Base-by-base conservation (phyloP, 2,329 filamentous ascomycete species). In the Sordariomycetes sp. region DNA sequence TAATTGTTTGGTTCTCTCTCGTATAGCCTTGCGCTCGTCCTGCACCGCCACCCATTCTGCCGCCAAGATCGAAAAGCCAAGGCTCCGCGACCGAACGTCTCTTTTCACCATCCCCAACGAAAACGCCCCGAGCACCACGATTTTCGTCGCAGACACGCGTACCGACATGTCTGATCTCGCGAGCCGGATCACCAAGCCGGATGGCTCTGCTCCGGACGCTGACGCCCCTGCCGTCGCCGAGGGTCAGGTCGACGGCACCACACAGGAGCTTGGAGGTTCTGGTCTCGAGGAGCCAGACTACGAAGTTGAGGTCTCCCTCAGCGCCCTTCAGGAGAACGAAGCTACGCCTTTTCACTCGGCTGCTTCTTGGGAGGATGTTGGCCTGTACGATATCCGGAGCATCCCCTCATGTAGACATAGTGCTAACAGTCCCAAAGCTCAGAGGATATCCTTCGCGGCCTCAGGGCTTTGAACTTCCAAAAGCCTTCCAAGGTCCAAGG, bases 401-500 rank as follows among this genome's bases (percentile, higher is more conserved):
- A 24, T n/a, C 25, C 8, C 8, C 25, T 14, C 8, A n/a, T n/a
- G n/a, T n/a, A 8, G 25, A n/a, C 14, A 5, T 11, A 9, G 8
- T 4, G 15, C 33, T 29, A 29, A 29, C 24, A 10, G 4, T 28
- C 11, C 19, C 8, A 17, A 25, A 61, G 62, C 11, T 55, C 56
- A 23, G 53, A 59, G 21, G 40, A 75, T 27, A 82, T 96, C 43
- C 72, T 88, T 35, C 77, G 85, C 44, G 87, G 86, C 31, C 71
- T 95, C 21, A 68, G 79, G 30, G 68, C 75, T 35, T 83, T 96
- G 72, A 83, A 83, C 61, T 96, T 95, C 68, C 74, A 80, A 51
- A 94, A 93, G 60, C 92, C 92, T 1, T 96, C 92, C 37, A 98
- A 98, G 66, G 94, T 98, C 45, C 92, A 98, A 65, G 92, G 94